Evolutionary conservation across 495 filamentous ascomycete genomes (phyloP).

Genomic region (Penicillium verhagenii): DNA sequence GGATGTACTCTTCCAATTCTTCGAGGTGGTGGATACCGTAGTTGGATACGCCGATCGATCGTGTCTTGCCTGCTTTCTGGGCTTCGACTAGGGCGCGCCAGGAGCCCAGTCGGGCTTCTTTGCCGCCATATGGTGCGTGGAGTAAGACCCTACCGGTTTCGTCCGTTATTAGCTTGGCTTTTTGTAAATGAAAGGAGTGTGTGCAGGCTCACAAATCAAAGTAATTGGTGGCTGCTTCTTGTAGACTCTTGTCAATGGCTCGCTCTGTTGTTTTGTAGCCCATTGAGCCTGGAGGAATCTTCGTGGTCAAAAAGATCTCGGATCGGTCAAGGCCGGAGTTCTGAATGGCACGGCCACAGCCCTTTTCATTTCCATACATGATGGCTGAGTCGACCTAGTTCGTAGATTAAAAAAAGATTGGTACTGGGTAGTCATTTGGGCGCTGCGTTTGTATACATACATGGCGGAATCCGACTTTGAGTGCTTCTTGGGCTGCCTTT

Average conservation of each 20-base stretch:
- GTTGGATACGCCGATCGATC: conserved; percentile 55
- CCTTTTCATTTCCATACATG: conserved; percentile 55
- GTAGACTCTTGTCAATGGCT: conserved; percentile 33
- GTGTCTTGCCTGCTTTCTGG: conserved; percentile 46
- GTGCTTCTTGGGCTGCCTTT: conserved; percentile 57
- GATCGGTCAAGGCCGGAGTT: conserved; percentile 42
- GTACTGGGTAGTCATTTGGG: neutral
- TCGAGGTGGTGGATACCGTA: conserved; percentile 57
- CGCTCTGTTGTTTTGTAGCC: conserved; percentile 47
- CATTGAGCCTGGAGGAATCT: conserved; percentile 52
- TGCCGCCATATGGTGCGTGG: conserved; percentile 56
- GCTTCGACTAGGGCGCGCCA: conserved; percentile 56
- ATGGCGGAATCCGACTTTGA: conserved; percentile 67
- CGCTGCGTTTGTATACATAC: conserved; percentile 21
- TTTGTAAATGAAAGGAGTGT: neutral
- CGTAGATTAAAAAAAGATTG: neutral
- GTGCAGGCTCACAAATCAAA: conserved; percentile 58
- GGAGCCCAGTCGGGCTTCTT: conserved; percentile 42
- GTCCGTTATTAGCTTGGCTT: neutral
- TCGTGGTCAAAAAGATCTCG: conserved; percentile 56
- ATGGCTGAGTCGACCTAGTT: conserved; percentile 59
- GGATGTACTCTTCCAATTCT: conserved; percentile 70
- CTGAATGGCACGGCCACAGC: conserved; percentile 48
- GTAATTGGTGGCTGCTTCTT: conserved; percentile 48
- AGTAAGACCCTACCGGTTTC: conserved; percentile 46